Base-by-base conservation (phyloP, 305 asterid species). In the Caryopteris hybrid region DNA sequence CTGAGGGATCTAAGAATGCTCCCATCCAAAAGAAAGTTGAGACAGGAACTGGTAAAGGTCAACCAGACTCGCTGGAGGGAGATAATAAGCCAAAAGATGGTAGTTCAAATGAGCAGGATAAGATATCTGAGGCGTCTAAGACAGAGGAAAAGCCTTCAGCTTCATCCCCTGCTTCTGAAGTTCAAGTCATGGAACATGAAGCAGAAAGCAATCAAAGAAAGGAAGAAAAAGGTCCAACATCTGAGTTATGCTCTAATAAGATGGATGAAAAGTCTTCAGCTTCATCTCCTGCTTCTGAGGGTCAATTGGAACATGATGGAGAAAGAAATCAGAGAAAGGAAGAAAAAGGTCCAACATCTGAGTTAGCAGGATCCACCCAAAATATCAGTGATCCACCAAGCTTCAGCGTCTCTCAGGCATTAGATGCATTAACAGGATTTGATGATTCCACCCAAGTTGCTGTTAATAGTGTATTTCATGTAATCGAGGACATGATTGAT, bases 391-490 rank as follows among this genome's bases (percentile, higher is more conserved):
- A 71, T 51, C 68, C 92, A 14, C 78, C 91, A 52, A 61, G 67
- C 66, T 88, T 91, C 76, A 83, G 72, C 80, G 95, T 91, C 72
- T 84, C 89, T 80, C 89, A 83, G 74, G 96, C 99, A 71, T 82
- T 94, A 12, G 83, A 80, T 79, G 92, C 97, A 50, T 78, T 94
- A 36, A 83, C 97, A 51, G 95, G 85, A 42, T 78, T 94, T 54
- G 98, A 94, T 84, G 98, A 94, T 85, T 85, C 99, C 43, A 89
- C 98, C 60, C 99, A 94, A 82, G 81, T 83, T 65, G 98, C 99
- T 70, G 97, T 94, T 73, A 89, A 88, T 66, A 85, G 88, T 76
- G 97, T 94, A 41, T 94, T 89, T 78, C 65, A 82, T 80, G 97
- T 88, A 61, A 82, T 94, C 48, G 98, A 86, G 80, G 91, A 70